These are phyloP conservation scores for Pleurotus eryngii DNA, from an alignment of 768 basidiomycete genomes.

Conservation along the genomic window DNA sequence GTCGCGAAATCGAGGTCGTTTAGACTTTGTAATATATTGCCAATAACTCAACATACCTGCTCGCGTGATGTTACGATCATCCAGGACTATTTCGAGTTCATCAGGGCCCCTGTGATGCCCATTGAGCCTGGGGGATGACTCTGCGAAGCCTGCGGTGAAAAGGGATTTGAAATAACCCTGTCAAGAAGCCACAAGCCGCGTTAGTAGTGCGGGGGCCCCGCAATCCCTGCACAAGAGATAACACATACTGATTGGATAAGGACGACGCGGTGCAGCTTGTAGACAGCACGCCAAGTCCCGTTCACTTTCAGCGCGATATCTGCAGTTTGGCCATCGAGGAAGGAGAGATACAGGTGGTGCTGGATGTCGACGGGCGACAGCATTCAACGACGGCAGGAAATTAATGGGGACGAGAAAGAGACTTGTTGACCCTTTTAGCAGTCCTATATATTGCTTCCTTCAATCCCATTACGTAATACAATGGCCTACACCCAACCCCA, in stretches of 20 bases:
- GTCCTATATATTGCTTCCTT: background rate
- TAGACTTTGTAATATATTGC: background rate
- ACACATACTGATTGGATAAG: conserved; percentile 79
- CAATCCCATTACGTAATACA: conserved; percentile 3
- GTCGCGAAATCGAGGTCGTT: conserved; percentile 10
- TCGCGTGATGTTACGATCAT: conserved; percentile 86
- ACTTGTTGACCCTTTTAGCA: background rate
- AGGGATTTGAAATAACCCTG: conserved; percentile 88
- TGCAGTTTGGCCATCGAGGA: conserved; percentile 67
- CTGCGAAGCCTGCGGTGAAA: conserved; percentile 77
- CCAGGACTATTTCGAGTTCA: conserved; percentile 68
- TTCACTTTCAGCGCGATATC: conserved; percentile 74
- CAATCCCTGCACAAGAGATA: background rate
- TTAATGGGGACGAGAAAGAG: too few species aligned
- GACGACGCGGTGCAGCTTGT: conserved; percentile 80
- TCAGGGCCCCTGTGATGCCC: conserved; percentile 32
- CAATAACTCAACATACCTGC: conserved; percentile 52
- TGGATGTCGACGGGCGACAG: conserved; percentile 59
- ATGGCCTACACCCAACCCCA: conserved; percentile 62
- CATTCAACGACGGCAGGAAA: conserved; percentile 19
- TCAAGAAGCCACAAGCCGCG: conserved; percentile 9
- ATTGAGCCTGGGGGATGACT: conserved; percentile 41
- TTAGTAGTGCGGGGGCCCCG: background rate
- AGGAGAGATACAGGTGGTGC: conserved; percentile 71
- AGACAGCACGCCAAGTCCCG: conserved; percentile 67